Conservation (phyloP, 73 alveolate species). For the Diophrys sp. region DNA sequence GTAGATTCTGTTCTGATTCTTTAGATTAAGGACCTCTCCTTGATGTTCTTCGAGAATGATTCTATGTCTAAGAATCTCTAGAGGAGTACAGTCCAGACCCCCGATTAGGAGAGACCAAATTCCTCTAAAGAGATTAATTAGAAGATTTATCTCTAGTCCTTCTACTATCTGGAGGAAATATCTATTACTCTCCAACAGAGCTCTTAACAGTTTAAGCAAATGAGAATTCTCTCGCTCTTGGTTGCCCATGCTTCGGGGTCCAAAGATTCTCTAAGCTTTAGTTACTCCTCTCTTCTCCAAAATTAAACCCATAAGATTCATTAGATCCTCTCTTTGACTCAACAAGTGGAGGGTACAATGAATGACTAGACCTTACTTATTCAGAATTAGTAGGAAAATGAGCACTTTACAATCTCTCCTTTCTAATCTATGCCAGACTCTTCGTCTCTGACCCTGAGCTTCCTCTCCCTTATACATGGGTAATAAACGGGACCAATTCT, state of each 20-base stretch:
- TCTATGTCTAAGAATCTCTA: not conserved
- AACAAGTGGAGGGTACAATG: not conserved
- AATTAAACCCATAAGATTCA: not conserved
- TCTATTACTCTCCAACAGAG: not conserved
- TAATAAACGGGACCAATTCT: not conserved
- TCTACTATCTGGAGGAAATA: not conserved
- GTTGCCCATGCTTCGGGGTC: not conserved
- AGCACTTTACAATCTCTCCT: not conserved
- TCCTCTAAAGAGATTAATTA: too few species aligned
- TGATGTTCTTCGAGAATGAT: not conserved
- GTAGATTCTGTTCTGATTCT: not conserved
- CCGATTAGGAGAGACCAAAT: not conserved
- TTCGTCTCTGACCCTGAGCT: not conserved
- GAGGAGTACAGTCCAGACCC: not conserved
- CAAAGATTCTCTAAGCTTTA: not conserved
- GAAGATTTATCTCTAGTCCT: not conserved
- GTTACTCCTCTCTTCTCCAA: not conserved
- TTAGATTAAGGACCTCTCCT: not conserved
- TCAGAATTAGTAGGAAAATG: not conserved
- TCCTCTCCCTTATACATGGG: not conserved
- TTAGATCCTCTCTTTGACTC: not conserved
- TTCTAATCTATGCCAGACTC: not conserved
- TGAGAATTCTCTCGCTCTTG: not conserved
- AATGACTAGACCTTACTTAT: too few species aligned
- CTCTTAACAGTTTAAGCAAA: not conserved